These are phyloP conservation scores for Metarhizium brunneum DNA, from an alignment of 2,329 filamentous ascomycete species.

Conservation along the genomic window DNA sequence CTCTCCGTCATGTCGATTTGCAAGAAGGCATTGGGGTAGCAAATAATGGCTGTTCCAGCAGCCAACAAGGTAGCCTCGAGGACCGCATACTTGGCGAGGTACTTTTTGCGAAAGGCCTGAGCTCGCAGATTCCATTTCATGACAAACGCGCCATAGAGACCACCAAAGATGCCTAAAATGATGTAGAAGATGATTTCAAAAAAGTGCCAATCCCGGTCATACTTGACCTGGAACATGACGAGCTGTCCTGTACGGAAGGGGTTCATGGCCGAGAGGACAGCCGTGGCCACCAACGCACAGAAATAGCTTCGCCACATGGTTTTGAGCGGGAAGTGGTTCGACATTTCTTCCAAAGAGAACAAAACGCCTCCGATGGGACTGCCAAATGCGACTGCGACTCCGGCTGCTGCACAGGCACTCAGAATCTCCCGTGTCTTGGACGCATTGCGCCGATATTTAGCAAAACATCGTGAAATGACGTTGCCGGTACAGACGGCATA, in stretches of 20 bases:
- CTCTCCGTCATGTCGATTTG: slow-evolving; percentile 98
- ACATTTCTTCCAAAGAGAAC: slow-evolving; percentile 97
- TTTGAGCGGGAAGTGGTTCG: slow-evolving; percentile 90
- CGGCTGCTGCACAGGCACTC: slow-evolving; percentile 87
- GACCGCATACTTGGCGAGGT: slow-evolving; percentile 74
- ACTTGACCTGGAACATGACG: slow-evolving; percentile 98
- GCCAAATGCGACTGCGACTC: slow-evolving; percentile 92
- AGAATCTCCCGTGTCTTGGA: slow-evolving; percentile 93
- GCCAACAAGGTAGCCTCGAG: slow-evolving; percentile 81
- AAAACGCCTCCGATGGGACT: slow-evolving; percentile 94
- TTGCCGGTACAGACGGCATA: slow-evolving; percentile 97
- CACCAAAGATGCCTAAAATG: slow-evolving; percentile 84
- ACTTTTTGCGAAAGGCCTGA: slow-evolving; percentile 90
- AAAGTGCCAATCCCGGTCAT: slow-evolving; percentile 95
- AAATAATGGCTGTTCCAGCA: slow-evolving; percentile 77
- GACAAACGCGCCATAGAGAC: slow-evolving; percentile 89
- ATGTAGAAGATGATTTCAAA: slow-evolving; percentile 93
- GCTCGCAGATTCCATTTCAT: slow-evolving; percentile 95
- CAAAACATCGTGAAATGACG: slow-evolving; percentile 86
- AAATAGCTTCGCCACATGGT: slow-evolving; percentile 98
- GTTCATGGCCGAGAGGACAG: slow-evolving; percentile 90
- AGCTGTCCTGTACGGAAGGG: slow-evolving; percentile 94
- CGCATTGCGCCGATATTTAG: slow-evolving; percentile 84
- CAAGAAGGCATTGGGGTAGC: slow-evolving; percentile 92
- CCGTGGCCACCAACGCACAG: slow-evolving; percentile 89